These are phyloP conservation scores for Babesia gibsoni DNA, from an alignment of 169 alveolate species.

Conservation along the genomic window DNA sequence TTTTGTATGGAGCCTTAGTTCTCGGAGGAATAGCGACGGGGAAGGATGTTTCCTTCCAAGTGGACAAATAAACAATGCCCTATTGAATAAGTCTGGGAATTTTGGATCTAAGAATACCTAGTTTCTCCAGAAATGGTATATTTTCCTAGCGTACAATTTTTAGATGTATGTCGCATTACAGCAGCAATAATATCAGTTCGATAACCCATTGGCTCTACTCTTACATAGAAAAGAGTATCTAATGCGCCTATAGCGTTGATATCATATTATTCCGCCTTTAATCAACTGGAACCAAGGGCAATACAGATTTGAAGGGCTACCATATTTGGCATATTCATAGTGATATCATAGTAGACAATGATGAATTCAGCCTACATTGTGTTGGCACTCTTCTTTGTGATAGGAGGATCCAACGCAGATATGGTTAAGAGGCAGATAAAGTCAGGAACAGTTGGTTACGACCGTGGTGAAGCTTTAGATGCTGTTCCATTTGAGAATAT, in stretches of 20 bases:
- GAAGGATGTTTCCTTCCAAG: not conserved
- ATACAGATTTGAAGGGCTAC: no score
- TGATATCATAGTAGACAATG: no score
- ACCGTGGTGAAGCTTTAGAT: slow-evolving; percentile 4
- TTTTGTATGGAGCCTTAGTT: slow-evolving; percentile 38
- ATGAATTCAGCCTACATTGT: no score
- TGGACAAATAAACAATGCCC: not conserved
- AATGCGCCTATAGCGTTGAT: no score
- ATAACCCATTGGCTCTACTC: not conserved
- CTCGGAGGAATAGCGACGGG: slow-evolving; percentile 47
- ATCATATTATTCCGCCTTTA: no score
- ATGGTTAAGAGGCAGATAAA: no score
- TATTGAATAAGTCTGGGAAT: not conserved
- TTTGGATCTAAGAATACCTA: not conserved
- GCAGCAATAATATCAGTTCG: not conserved
- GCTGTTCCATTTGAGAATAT: slow-evolving; percentile 1
- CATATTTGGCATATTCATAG: no score
- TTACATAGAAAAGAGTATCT: not conserved
- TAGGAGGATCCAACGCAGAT: no score
- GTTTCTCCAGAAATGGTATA: not conserved
- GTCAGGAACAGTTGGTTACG: no score
- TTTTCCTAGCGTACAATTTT: not conserved
- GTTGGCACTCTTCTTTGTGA: no score
- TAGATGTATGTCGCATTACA: not conserved
- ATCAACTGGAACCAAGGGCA: no score